Conservation (phyloP, 2,329 filamentous ascomycete genomes). For the Ustulina deusta region DNA sequence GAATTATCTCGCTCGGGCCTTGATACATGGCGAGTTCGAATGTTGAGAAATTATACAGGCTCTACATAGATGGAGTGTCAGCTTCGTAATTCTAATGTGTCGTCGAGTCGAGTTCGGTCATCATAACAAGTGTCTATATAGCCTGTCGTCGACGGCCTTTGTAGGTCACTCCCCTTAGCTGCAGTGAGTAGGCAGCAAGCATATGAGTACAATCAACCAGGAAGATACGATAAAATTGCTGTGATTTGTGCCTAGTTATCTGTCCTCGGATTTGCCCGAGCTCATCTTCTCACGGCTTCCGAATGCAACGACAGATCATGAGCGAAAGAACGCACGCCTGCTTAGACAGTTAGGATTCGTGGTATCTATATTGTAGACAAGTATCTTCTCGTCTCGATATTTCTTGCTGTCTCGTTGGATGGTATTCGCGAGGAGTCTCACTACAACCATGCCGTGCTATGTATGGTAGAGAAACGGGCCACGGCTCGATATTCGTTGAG, state of each 20-base stretch:
- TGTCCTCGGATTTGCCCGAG: neutral
- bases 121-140: neutral
- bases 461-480: too few relatives aligned
- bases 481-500: neutral
- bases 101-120: neutral
- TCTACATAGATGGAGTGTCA: neutral
- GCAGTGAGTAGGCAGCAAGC: neutral
- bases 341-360: neutral
- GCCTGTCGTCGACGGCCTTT: neutral
- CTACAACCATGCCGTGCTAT: too few relatives aligned
- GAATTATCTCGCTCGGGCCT: neutral
- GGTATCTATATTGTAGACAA: neutral
- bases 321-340: neutral
- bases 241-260: neutral
- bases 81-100: neutral
- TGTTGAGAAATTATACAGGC: neutral
- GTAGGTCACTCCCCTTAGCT: neutral
- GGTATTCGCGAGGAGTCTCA: too few relatives aligned
- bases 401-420: neutral
- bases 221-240: neutral
- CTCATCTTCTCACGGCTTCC: neutral
- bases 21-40: neutral
- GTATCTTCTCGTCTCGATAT: neutral
- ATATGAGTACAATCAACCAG: neutral
- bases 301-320: neutral